Evolutionary conservation across 805 yeast genomes (phyloP).

Genomic region (Myxozyma mucilagina): DNA sequence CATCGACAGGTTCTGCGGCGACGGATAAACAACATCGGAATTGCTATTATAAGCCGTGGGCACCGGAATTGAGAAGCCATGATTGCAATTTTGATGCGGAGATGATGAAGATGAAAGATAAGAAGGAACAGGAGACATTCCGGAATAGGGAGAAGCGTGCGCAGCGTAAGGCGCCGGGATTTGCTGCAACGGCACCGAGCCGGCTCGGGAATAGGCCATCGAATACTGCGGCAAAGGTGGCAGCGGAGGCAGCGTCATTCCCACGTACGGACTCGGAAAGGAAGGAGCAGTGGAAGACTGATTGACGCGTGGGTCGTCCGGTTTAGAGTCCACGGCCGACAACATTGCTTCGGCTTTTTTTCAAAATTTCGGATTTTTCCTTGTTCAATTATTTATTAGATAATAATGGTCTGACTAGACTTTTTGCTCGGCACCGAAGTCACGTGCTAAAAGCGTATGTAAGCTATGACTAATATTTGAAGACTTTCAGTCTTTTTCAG

Average conservation of each 20-base stretch:
- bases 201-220: not conserved
- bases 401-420: not conserved
- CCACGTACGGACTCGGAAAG: not conserved
- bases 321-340: not conserved
- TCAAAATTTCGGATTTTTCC: not conserved
- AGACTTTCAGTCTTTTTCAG: too few species aligned
- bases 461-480: not conserved
- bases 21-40: slow-evolving; percentile 3
- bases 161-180: not conserved
- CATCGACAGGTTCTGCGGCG: not conserved
- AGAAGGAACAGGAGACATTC: not conserved
- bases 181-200: not conserved
- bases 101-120: not conserved
- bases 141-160: not conserved
- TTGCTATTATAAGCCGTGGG: not conserved
- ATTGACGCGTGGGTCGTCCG: not conserved
- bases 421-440: not conserved
- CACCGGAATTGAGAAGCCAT: not conserved
- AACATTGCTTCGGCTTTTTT: not conserved
- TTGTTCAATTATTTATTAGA: not conserved
- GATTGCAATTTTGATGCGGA: not conserved
- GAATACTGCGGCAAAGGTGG: not conserved
- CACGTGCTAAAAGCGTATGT: not conserved
- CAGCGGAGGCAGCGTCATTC: not conserved
- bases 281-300: not conserved